These are phyloP conservation scores for Sporothrix euskadiensis DNA, from an alignment of 2,329 filamentous ascomycete species.

Conservation along the genomic window DNA sequence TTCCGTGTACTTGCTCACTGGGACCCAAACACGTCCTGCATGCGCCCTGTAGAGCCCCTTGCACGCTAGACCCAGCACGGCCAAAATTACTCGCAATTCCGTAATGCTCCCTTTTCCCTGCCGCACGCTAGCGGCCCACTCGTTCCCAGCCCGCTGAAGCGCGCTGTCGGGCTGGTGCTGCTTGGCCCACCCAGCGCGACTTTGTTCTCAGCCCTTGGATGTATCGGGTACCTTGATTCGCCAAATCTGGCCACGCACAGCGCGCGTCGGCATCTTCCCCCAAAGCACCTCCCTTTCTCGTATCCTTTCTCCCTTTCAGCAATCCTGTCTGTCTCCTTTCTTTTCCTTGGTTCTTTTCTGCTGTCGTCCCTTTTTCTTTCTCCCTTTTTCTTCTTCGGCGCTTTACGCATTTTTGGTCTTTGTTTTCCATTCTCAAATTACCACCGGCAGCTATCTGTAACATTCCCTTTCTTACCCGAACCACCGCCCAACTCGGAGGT, in stretches of 20 bases:
- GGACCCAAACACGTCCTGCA: not conserved
- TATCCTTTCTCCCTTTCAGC: constrained; percentile 10
- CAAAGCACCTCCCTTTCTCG: constrained; percentile 4
- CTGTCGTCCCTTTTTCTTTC: not conserved
- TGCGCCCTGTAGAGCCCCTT: constrained; percentile 5
- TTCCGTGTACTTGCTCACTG: constrained; percentile 5
- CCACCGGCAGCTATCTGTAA: not conserved
- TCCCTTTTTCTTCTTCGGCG: not conserved
- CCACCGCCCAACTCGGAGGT: constrained; percentile 32
- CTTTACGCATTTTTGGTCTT: not conserved
- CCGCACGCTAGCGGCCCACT: constrained; percentile 11
- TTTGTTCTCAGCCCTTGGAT: constrained; percentile 12
- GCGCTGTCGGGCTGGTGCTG: not conserved
- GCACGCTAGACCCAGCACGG: not conserved
- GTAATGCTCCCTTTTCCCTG: constrained; percentile 5
- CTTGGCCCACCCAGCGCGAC: not conserved
- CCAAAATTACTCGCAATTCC: constrained; percentile 11
- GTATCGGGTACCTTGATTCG: constrained; percentile 20
- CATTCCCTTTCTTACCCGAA: not conserved
- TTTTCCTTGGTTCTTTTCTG: constrained; percentile 7
- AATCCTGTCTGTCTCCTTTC: not conserved
- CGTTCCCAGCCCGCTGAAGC: not conserved
- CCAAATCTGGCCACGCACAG: too few species aligned
- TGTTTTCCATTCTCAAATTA: constrained; percentile 6
- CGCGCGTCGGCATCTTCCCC: constrained; percentile 8